A percentile compares a stretch with the other conserved stretches of the same genome.
phyloP scores from a whole-genome alignment of 176 grass and related monocot genomes.

The Cocos nucifera region DNA sequence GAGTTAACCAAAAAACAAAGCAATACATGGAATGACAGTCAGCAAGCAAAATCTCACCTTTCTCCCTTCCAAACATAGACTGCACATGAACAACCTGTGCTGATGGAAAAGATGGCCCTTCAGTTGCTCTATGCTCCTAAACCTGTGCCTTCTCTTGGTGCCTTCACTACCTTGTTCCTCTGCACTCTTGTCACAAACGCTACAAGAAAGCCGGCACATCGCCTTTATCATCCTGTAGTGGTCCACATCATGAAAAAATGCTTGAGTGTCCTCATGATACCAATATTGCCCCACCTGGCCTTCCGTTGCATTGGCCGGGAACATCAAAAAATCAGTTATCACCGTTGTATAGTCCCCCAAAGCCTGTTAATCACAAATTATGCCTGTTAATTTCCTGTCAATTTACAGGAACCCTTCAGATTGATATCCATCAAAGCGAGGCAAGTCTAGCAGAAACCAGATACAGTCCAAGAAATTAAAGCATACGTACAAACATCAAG shows the following conservation, averaged over 20 bases:
- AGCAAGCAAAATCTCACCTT: constrained; percentile 45
- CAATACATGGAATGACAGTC: no score
- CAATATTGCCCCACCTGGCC: constrained; percentile 71
- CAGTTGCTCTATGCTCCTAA: constrained; percentile 83
- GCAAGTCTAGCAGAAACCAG: no score
- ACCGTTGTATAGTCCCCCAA: constrained; percentile 87
- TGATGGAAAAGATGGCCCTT: constrained; percentile 82
- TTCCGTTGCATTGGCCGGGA: constrained; percentile 32
- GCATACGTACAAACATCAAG: no score
- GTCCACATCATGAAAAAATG: constrained; percentile 75
- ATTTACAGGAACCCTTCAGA: no score
- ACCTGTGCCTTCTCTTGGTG: constrained; percentile 54
- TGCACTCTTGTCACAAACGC: constrained; percentile 68
- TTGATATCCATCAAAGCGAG: no score
- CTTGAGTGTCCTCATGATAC: constrained; percentile 85
- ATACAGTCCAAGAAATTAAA: no score
- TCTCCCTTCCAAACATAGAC: constrained; percentile 85
- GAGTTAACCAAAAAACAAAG: no score
- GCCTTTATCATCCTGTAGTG: constrained; percentile 90
- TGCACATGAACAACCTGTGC: constrained; percentile 75
- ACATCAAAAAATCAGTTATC: constrained; percentile 64
- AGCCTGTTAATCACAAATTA: constrained; percentile 22
- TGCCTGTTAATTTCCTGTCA: no score
- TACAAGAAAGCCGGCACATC: constrained; percentile 95
- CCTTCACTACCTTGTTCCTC: constrained; percentile 37